A percentile compares a stretch with the other conserved stretches of the same genome.
phyloP scores from a whole-genome alignment of 345 rosid species.

The Eucalyptus sideroxylon region DNA sequence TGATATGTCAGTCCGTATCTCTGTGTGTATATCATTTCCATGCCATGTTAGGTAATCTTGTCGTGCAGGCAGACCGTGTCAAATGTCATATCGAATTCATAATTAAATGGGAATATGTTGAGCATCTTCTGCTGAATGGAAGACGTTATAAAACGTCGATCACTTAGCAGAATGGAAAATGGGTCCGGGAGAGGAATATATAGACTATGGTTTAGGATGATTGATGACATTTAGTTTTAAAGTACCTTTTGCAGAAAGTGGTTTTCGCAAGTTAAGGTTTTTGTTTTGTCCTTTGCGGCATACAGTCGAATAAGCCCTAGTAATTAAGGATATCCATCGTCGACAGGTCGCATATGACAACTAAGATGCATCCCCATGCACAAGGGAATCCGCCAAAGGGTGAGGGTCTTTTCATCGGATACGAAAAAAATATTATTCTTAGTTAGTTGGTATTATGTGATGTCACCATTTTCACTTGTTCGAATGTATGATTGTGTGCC shows the following conservation, averaged over 20 bases:
- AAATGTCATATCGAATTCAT: neutral
- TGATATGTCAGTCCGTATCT: accelerated
- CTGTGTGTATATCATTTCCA: neutral
- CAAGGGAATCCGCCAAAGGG: neutral
- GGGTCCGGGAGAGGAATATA: neutral
- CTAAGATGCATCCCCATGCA: neutral
- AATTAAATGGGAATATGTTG: neutral
- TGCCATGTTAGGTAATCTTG: neutral
- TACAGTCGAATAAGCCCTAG: neutral
- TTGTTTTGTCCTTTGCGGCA: neutral
- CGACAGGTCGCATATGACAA: neutral
- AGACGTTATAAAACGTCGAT: neutral
- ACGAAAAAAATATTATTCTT: neutral
- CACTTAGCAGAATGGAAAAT: neutral
- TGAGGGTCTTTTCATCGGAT: neutral
- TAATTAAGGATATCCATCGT: neutral
- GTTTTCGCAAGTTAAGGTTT: neutral
- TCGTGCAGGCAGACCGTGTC: neutral
- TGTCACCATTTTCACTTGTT: neutral
- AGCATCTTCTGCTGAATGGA: neutral
- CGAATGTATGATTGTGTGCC: neutral
- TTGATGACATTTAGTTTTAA: neutral
- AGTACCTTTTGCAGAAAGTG: neutral
- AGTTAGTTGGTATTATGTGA: neutral
- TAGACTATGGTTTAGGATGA: neutral